Evolutionary conservation across 2,329 filamentous ascomycete genomes (phyloP), one percentile per base, ranked within the genome.

Genomic region (Sclerotinia minor): DNA sequence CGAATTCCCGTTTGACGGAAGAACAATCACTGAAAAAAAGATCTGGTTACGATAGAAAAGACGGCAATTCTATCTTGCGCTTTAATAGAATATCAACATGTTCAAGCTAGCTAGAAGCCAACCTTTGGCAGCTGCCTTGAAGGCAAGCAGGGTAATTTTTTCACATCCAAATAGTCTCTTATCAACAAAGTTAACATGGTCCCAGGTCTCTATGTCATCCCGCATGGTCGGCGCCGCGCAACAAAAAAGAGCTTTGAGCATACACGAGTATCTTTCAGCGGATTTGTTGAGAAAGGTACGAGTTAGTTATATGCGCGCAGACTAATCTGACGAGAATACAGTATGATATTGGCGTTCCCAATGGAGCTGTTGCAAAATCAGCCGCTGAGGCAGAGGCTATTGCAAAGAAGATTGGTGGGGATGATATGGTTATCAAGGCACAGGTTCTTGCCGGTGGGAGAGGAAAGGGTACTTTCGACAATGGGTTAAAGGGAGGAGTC

Each of bases 381-480:
- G 87, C 91, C 59, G 87, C 89, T 77, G 95, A 98, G 85, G 95
- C 95, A 74, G 94, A 97, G 86, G 84, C 87, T 76, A 87, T 98
- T 77, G 95, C 95, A 69, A 94, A 94, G 83, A 84, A 89, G 73
- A 95, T 99, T 78, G 91, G 92, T 84, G 90, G 86, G 76, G 94
- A 96, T 79, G 95, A 99, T 81, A 94, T 97, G 88, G 95, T 99
- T 76, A 98, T 99, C 87, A 99, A 99, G 88, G 95, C 95, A 71
- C 95, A 99, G 85, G 95, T 99, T 70, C 91, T 99, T 72, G 95
- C 95, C 71, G 95, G 95, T 82, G 95, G 95, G 73, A 91, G 95
- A 84, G 95, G 95, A 83, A 99, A 99, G 86, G 95, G 95, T 75
- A 90, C 89, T 76, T 99, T 99, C 79, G 93, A 97, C 84, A 98